Conservation (phyloP, 176 grass and related monocot genomes). For the Carex pumila region DNA sequence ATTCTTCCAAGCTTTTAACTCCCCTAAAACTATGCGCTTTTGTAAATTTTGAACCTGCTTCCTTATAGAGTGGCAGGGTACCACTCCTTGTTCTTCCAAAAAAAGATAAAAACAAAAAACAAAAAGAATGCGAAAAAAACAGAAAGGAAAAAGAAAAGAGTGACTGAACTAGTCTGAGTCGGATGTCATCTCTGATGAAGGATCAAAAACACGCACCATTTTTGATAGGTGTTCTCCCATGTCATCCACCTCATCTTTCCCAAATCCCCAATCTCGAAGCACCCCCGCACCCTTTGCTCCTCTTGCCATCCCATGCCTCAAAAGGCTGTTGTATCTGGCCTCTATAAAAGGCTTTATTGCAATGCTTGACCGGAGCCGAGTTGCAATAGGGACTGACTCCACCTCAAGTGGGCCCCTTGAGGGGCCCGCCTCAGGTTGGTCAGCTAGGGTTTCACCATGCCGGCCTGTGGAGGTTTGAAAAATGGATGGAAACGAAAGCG, state of each 20-base stretch:
- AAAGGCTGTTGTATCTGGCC: slow-evolving; percentile 44
- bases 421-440: slow-evolving; percentile 14
- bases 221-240: slow-evolving; percentile 63
- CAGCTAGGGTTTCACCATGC: slow-evolving; percentile 45
- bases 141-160: neutral
- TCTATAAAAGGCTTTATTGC: slow-evolving; percentile 59
- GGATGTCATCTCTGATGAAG: slow-evolving; percentile 28
- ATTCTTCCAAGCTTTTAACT: too few relatives aligned
- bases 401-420: slow-evolving; percentile 58
- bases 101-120: neutral
- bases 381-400: slow-evolving; percentile 52
- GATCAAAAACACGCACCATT: slow-evolving; percentile 42
- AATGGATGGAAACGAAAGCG: slow-evolving; percentile 76
- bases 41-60: neutral
- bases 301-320: slow-evolving; percentile 42
- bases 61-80: neutral
- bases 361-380: slow-evolving; percentile 60
- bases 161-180: slow-evolving; percentile 55
- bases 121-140: neutral
- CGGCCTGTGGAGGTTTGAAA: slow-evolving; percentile 45
- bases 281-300: slow-evolving; percentile 42
- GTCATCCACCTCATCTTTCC: slow-evolving; percentile 68
- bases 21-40: neutral
- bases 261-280: slow-evolving; percentile 71
- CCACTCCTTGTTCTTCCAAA: neutral